Evolutionary conservation across 2,329 filamentous ascomycete species (phyloP).

Genomic region (Clarireedia hainanense): DNA sequence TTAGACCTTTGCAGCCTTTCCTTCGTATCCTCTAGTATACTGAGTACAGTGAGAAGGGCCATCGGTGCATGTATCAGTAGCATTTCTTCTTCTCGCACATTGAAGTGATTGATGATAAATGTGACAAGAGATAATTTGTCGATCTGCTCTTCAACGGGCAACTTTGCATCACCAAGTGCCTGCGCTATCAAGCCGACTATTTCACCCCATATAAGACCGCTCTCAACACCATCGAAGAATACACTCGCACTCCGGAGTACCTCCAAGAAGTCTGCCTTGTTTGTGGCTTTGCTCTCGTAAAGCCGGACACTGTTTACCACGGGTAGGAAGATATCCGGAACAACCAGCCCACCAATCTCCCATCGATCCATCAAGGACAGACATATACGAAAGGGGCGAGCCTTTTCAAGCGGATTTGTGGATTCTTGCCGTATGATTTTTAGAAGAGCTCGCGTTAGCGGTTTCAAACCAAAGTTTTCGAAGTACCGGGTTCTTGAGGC

Average conservation of each 20-base stretch:
- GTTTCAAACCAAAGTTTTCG: conserved; percentile 65
- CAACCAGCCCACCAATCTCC: conserved; percentile 88
- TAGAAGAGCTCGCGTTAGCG: conserved; percentile 67
- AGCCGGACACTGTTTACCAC: conserved; percentile 71
- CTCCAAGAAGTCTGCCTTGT: conserved; percentile 70
- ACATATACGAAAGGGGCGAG: conserved; percentile 82
- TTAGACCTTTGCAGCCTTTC: conserved; percentile 29
- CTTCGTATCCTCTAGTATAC: conserved; percentile 49
- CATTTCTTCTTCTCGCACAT: conserved; percentile 95
- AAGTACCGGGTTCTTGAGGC: conserved; percentile 70
- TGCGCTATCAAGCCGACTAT: conserved; percentile 60
- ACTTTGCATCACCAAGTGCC: conserved; percentile 42
- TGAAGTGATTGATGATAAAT: conserved; percentile 84
- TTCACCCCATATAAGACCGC: conserved; percentile 84
- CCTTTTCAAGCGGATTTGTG: conserved; percentile 55
- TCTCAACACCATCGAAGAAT: conserved; percentile 97
- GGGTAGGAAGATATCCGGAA: conserved; percentile 82
- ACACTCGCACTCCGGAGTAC: conserved; percentile 87
- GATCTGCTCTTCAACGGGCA: conserved; percentile 37
- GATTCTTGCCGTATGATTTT: conserved; percentile 59
- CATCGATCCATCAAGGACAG: conserved; percentile 96
- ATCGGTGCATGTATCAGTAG: conserved; percentile 75
- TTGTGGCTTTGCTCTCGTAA: conserved; percentile 59
- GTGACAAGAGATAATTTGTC: conserved; percentile 64
- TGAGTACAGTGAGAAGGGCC: conserved; percentile 53